Conservation (phyloP, 1,284 basidiomycete species). For the Irpex lacteus region DNA sequence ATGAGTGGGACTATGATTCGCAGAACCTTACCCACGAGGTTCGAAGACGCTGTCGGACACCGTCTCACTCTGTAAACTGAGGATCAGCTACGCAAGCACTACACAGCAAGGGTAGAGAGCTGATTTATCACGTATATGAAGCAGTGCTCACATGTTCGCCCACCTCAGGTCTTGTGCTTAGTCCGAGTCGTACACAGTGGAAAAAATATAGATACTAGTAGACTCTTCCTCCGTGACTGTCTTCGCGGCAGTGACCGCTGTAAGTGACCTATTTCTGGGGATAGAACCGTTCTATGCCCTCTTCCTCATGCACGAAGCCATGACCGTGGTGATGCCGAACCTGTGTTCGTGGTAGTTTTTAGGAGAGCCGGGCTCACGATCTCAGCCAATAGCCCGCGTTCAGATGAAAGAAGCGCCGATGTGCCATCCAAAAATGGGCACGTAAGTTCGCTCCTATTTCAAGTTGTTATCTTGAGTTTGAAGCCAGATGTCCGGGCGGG, state of each 20-base stretch:
- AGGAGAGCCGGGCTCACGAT: neutral
- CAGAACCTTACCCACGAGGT: neutral
- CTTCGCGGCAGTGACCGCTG: no score
- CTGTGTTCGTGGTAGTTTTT: neutral
- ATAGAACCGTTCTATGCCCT: no score
- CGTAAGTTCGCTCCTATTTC: neutral
- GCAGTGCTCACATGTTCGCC: neutral
- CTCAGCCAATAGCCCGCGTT: neutral
- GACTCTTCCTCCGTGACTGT: no score
- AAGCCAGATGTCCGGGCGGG: no score
- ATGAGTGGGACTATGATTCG: neutral
- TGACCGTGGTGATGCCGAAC: no score
- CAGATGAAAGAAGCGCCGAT: neutral
- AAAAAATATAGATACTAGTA: no score
- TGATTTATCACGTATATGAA: neutral
- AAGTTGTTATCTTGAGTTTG: neutral
- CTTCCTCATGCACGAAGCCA: no score
- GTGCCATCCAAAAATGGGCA: neutral
- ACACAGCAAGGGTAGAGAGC: neutral
- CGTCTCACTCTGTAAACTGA: neutral
- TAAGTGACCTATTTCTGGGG: no score
- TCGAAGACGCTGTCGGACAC: neutral
- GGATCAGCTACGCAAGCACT: neutral
- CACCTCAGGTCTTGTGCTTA: no score
- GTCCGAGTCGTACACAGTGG: no score